These are phyloP conservation scores for Hypoxylon subgilvum DNA, from an alignment of 495 filamentous ascomycete species.

Conservation along the genomic window DNA sequence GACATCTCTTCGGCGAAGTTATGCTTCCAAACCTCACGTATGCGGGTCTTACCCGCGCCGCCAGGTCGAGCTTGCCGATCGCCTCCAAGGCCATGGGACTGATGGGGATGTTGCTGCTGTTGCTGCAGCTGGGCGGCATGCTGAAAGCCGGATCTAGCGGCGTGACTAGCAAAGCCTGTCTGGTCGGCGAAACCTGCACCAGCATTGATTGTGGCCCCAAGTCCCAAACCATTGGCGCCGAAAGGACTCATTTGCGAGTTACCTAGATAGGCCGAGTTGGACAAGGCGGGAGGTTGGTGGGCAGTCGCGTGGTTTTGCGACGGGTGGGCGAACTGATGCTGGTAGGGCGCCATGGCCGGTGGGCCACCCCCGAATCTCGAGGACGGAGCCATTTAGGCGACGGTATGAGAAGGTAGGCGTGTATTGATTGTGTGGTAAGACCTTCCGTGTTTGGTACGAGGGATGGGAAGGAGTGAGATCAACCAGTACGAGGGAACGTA, in stretches of 20 bases:
- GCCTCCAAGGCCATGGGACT: constrained; percentile 55
- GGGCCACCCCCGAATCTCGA: constrained; percentile 42
- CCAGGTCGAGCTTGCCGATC: constrained; percentile 50
- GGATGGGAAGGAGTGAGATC: constrained; percentile 11
- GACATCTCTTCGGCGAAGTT: constrained; percentile 92
- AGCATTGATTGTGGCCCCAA: constrained; percentile 56
- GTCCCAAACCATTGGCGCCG: constrained; percentile 64
- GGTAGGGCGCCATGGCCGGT: constrained; percentile 49
- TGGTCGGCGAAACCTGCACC: constrained; percentile 65
- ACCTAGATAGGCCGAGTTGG: constrained; percentile 48
- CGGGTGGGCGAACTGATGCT: constrained; percentile 55
- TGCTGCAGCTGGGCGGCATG: constrained; percentile 76
- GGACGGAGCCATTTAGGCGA: constrained; percentile 43
- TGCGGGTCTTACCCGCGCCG: constrained; percentile 67
- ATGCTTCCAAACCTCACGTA: constrained; percentile 92
- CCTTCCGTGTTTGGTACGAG: constrained; percentile 16
- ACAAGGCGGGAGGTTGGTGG: constrained; percentile 48
- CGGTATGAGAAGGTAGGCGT: background rate
- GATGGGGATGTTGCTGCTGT: constrained; percentile 56
- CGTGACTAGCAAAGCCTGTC: constrained; percentile 86
- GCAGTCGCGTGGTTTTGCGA: constrained; percentile 46
- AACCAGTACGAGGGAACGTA: constrained; percentile 19
- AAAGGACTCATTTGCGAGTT: constrained; percentile 75
- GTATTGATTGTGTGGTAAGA: constrained; percentile 4
- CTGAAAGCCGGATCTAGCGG: constrained; percentile 83